Evolutionary conservation across 495 filamentous ascomycete genomes (phyloP).

Genomic region (Pyronema omphalodes): DNA sequence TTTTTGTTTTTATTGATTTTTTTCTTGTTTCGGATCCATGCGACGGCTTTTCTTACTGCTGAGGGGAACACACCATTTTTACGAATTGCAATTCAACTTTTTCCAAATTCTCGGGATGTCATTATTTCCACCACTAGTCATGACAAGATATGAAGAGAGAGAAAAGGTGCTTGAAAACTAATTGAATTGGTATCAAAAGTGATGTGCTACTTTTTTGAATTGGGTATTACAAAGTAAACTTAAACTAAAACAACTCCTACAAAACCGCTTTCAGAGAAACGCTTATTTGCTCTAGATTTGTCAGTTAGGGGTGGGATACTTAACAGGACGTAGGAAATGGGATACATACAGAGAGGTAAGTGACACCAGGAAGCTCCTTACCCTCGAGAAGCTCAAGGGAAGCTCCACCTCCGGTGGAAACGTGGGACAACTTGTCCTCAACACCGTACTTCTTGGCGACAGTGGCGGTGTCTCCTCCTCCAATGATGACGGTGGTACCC

Average conservation of each 20-base stretch:
- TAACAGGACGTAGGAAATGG: constrained; percentile 4
- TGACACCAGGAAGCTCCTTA: constrained; percentile 88
- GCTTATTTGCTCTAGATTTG: constrained; percentile 18
- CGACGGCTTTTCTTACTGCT: not conserved
- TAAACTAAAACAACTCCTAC: no score
- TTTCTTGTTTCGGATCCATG: no score
- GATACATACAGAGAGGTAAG: constrained; percentile 73
- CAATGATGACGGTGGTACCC: constrained; percentile 91
- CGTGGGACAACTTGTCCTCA: constrained; percentile 93
- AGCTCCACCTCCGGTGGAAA: constrained; percentile 90
- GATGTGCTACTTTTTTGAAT: no score
- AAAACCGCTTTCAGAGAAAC: not conserved
- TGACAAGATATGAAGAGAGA: no score
- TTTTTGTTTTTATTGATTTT: no score
- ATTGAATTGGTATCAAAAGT: no score
- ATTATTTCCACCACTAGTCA: no score
- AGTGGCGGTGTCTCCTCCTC: constrained; percentile 93
- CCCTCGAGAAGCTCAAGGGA: constrained; percentile 92
- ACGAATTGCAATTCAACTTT: not conserved
- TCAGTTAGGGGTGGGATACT: constrained; percentile 1
- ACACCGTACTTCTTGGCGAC: constrained; percentile 92
- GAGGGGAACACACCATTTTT: not conserved
- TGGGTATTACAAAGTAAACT: no score
- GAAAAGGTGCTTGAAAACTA: no score
- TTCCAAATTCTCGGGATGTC: no score